Conservation (phyloP, 1,139 yeast species). For the Zygosaccharomyces pseudobailii region DNA sequence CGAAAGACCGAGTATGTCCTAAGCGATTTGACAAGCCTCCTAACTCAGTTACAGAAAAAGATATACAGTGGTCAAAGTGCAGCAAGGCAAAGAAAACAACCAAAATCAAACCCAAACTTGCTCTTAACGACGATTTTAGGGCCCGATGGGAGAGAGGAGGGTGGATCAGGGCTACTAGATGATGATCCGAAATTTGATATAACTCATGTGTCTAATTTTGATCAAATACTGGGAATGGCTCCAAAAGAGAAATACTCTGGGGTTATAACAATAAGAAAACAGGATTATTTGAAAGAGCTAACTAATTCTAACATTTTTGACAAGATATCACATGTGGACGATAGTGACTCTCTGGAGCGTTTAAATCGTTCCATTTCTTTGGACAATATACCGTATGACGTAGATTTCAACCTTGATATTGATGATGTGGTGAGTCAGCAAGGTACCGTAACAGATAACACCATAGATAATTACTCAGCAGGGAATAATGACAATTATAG, state of each 20-base stretch:
- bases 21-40: constrained; percentile 22
- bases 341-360: constrained; percentile 7
- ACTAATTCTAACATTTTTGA: constrained; percentile 16
- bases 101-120: constrained; percentile 1
- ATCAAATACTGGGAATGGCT: constrained; percentile 10
- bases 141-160: constrained; percentile 1
- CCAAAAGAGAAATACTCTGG: constrained; percentile 2
- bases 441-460: no score
- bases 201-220: constrained; percentile 16
- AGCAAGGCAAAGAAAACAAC: constrained; percentile 2
- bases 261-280: constrained; percentile 21
- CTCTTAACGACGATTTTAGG: constrained; percentile 3
- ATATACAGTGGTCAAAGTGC: constrained; percentile 6
- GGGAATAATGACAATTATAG: constrained; percentile 4
- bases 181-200: constrained; percentile 30
- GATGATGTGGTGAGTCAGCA: constrained; percentile 28
- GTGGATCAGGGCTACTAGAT: constrained; percentile 12
- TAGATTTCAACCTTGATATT: constrained; percentile 27
- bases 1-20: constrained; percentile 31
- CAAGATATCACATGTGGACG: not conserved
- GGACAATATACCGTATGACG: constrained; percentile 24
- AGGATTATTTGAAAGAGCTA: constrained; percentile 29
- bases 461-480: constrained; percentile 7
- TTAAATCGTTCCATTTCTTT: constrained; percentile 12
- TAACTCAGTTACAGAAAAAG: constrained; percentile 24